Percentiles rank a stretch among this genome's conserved stretches.
Conservation (phyloP, 192 early-diverging fungal genomes). For the Pilaira anomala region DNA sequence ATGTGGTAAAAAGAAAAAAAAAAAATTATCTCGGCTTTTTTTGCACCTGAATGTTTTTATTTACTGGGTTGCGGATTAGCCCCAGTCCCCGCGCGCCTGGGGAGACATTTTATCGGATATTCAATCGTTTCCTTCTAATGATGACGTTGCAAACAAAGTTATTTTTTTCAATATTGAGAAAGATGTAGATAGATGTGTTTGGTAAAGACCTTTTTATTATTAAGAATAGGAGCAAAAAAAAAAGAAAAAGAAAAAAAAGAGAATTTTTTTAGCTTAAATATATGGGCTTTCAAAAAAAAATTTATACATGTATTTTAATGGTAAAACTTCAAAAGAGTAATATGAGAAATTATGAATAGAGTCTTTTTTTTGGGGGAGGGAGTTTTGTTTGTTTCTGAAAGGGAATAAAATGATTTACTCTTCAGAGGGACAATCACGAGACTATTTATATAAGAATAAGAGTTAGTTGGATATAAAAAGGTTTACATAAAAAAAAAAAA, state of each 20-base stretch:
- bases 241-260: no score
- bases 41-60: neutral
- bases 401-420: slow-evolving; percentile 3
- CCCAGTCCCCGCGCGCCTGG: neutral
- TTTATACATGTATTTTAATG: neutral
- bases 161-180: no score
- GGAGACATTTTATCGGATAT: no score
- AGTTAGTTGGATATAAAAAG: neutral
- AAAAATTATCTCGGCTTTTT: neutral
- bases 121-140: no score
- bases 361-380: neutral
- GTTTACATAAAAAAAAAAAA: neutral
- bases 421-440: slow-evolving; percentile 10
- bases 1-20: neutral
- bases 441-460: neutral
- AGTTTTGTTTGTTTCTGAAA: neutral
- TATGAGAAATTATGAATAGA: neutral
- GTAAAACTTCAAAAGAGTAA: neutral
- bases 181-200: no score
- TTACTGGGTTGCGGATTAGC: neutral
- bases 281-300: no score
- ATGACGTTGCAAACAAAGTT: no score
- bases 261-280: neutral
- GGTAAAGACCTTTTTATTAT: no score
- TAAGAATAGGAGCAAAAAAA: no score